These are phyloP conservation scores for Plectosphaerella plurivora DNA, from an alignment of 2,329 filamentous ascomycete species.

Conservation along the genomic window DNA sequence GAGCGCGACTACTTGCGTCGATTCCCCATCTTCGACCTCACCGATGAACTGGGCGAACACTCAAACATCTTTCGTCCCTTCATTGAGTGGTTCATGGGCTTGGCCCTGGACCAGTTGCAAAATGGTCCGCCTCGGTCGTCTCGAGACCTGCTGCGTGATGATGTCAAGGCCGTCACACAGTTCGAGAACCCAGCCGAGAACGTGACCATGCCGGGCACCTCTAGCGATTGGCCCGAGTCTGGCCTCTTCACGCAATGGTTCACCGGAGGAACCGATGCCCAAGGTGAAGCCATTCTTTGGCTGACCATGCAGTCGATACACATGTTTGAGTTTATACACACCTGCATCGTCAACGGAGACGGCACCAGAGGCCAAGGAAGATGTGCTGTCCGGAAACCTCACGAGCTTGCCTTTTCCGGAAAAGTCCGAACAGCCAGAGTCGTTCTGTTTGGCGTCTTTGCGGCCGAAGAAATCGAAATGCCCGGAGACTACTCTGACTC, in stretches of 20 bases:
- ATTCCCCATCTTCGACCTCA: not conserved
- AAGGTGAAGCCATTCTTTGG: not conserved
- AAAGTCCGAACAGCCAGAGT: not conserved
- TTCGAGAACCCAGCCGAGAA: not conserved
- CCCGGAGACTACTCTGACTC: not conserved
- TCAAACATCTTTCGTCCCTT: not conserved
- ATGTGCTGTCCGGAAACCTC: not conserved
- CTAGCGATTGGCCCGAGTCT: not conserved
- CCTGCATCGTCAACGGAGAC: not conserved
- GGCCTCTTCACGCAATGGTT: not conserved
- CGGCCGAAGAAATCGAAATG: not conserved
- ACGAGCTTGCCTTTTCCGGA: not conserved
- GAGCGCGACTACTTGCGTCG: not conserved
- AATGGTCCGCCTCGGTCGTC: not conserved
- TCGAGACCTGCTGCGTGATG: not conserved
- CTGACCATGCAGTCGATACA: not conserved
- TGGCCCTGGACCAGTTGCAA: not conserved
- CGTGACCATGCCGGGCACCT: not conserved
- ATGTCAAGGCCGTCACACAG: not conserved
- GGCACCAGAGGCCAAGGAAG: not conserved
- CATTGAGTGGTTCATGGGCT: not conserved
- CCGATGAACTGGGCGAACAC: not conserved
- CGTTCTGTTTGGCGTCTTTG: not conserved
- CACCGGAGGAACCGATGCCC: not conserved
- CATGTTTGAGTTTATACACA: not conserved